Conservation (phyloP, 441 rosid species). For the Syzygium syzygioides region DNA sequence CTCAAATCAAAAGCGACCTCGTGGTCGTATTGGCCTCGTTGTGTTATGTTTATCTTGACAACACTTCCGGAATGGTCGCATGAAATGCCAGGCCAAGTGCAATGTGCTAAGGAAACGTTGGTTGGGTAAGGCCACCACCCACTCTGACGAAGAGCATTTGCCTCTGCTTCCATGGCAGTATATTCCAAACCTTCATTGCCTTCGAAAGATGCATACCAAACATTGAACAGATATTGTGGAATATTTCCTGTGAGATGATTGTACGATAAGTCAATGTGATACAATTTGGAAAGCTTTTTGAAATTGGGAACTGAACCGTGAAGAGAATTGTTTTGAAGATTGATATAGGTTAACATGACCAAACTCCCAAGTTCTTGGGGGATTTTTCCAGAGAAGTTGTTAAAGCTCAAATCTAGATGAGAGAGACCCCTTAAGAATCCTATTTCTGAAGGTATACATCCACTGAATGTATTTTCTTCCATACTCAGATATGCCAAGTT, state of each 20-base stretch:
- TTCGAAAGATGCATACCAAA: neutral
- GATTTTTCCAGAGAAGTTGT: neutral
- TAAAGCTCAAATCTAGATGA: neutral
- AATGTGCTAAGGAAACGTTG: neutral
- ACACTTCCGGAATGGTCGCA: neutral
- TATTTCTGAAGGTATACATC: neutral
- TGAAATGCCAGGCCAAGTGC: neutral
- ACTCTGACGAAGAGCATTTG: neutral
- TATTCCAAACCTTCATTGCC: neutral
- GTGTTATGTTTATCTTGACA: neutral
- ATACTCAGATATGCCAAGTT: no score
- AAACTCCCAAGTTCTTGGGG: neutral
- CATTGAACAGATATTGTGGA: neutral
- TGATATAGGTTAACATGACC: neutral
- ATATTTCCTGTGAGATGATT: neutral
- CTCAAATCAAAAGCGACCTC: neutral
- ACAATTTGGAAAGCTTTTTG: neutral
- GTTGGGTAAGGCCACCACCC: neutral
- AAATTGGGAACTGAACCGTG: neutral
- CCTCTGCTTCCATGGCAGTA: neutral
- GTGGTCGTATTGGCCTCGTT: neutral
- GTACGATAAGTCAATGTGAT: neutral
- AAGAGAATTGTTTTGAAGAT: neutral
- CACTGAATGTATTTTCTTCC: no score
- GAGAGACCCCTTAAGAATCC: neutral